Conservation (phyloP, 2,329 filamentous ascomycete species). For the Colletotrichum somersetense region DNA sequence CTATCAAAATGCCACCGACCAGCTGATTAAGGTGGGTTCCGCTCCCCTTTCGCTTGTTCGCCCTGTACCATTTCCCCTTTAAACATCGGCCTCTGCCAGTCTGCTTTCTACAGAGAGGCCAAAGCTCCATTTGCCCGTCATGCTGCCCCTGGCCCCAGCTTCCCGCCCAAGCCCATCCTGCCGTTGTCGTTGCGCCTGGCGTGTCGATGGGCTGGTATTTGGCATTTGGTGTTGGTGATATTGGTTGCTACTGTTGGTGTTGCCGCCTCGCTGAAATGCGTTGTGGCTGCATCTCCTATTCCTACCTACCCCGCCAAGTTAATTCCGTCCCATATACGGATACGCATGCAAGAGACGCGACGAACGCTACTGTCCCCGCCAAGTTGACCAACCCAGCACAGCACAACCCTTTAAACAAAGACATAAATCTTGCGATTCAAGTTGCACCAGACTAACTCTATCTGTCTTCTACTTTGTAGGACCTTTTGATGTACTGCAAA, state of each 20-base stretch:
- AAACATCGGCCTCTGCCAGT: constrained; percentile 3
- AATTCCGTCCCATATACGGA: constrained; percentile 10
- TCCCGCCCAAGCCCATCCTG: background rate
- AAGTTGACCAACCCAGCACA: background rate
- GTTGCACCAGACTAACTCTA: constrained; percentile 9
- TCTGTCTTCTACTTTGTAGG: constrained; percentile 49
- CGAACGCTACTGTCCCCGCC: constrained; percentile 14
- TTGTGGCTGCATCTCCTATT: constrained; percentile 1
- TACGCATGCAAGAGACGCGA: constrained; percentile 1
- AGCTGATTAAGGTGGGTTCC: constrained; percentile 61
- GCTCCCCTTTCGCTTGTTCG: constrained; percentile 14
- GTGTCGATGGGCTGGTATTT: background rate
- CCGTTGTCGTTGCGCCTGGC: background rate
- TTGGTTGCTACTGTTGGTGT: background rate
- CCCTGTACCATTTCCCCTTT: constrained; percentile 10
- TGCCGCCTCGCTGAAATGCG: background rate
- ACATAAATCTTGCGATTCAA: constrained; percentile 14
- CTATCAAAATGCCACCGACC: constrained; percentile 57
- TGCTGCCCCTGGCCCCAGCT: constrained; percentile 1
- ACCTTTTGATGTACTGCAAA: constrained; percentile 61
- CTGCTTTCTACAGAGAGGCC: constrained; percentile 24
- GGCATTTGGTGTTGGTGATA: background rate
- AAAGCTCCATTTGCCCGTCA: constrained; percentile 16
- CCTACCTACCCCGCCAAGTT: constrained; percentile 10
- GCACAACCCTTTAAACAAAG: constrained; percentile 1